These are phyloP conservation scores for Petasospora rhodanensis DNA, from an alignment of 1,139 yeast genomes.

Conservation along the genomic window DNA sequence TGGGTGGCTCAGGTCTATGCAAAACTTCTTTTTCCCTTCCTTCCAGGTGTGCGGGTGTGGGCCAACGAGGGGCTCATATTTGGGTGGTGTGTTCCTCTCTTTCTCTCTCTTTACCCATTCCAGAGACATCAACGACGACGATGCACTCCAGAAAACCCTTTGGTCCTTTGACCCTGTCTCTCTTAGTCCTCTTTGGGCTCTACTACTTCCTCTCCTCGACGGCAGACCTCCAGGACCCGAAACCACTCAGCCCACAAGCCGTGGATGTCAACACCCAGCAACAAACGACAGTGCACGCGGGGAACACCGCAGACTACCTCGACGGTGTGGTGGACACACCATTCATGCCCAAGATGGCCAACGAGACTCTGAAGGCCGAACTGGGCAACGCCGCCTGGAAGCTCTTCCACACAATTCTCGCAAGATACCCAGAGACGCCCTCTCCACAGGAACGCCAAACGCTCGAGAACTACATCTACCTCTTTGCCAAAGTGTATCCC, in stretches of 20 bases:
- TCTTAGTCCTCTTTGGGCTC: constrained; percentile 10
- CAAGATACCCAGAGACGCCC: constrained; percentile 87
- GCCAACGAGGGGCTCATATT: too few relatives aligned
- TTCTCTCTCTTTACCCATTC: too few relatives aligned
- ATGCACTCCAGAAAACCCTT: constrained; percentile 14
- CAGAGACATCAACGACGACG: constrained; percentile 6
- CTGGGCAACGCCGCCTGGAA: constrained; percentile 89
- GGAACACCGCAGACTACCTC: too few relatives aligned
- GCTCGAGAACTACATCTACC: constrained; percentile 45
- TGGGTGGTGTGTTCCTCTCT: too few relatives aligned
- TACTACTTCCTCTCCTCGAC: constrained; percentile 19
- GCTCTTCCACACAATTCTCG: constrained; percentile 81
- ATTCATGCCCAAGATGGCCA: constrained; percentile 83
- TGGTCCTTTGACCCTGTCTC: constrained; percentile 8
- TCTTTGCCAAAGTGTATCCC: constrained; percentile 79
- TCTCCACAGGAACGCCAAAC: constrained; percentile 57
- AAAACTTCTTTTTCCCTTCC: too few relatives aligned
- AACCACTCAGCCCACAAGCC: constrained; percentile 19
- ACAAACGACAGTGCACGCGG: too few relatives aligned
- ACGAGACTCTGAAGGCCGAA: constrained; percentile 41
- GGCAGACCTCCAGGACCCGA: constrained; percentile 21
- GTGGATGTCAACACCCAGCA: background rate
- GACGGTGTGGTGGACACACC: constrained; percentile 30
- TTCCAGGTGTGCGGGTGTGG: too few relatives aligned
- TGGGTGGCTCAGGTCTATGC: too few relatives aligned